These are phyloP conservation scores for Sporothrix variecibatus DNA, from an alignment of 2,329 filamentous ascomycete genomes.

Conservation along the genomic window DNA sequence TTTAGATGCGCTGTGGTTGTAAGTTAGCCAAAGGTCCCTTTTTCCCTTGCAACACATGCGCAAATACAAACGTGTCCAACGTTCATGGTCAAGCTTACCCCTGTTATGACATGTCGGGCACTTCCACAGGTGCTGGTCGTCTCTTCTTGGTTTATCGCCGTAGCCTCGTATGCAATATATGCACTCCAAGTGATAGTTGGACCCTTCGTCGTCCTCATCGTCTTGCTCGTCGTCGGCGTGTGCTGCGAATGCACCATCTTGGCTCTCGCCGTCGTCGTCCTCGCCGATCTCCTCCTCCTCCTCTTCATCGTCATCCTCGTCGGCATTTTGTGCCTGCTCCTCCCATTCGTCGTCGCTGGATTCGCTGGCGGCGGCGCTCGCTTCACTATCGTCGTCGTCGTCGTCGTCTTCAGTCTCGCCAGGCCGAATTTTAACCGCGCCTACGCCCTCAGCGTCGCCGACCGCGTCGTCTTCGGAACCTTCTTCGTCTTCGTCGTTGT, in stretches of 20 bases:
- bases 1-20: background rate
- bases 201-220: background rate
- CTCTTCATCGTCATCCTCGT: conserved; percentile 45
- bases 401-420: conserved; percentile 53
- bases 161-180: background rate
- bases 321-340: conserved; percentile 56
- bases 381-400: conserved; percentile 43
- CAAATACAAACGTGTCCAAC: too few relatives aligned
- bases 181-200: background rate
- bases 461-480: conserved; percentile 43
- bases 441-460: conserved; percentile 56
- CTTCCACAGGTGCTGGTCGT: background rate
- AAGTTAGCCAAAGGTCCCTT: background rate
- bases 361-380: conserved; percentile 46
- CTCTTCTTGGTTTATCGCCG: conserved; percentile 27
- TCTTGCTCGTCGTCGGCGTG: conserved; percentile 58
- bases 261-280: conserved; percentile 62
- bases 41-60: background rate
- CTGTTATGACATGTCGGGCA: background rate
- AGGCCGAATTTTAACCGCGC: conserved; percentile 58
- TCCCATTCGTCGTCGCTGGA: conserved; percentile 59
- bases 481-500: conserved; percentile 33
- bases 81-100: conserved; percentile 7
- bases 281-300: conserved; percentile 63
- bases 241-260: conserved; percentile 80